phyloP scores from a whole-genome alignment of 2,329 filamentous ascomycete genomes.

The Fusarium floridanum region DNA sequence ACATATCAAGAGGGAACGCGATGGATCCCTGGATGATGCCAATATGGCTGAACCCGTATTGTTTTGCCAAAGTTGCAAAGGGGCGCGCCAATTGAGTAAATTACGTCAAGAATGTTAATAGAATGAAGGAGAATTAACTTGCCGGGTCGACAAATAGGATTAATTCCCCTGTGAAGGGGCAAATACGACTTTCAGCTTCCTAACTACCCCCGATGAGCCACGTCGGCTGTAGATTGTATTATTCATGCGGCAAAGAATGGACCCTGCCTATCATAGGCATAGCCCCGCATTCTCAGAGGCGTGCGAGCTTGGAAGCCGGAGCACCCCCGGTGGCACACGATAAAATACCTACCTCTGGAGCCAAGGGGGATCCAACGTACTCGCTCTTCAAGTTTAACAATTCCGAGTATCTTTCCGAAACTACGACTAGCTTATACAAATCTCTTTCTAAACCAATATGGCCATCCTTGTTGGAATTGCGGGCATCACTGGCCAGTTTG shows the following conservation, averaged over 20 bases:
- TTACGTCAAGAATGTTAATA: background rate
- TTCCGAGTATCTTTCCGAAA: background rate
- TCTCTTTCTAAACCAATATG: background rate
- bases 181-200: background rate
- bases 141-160: background rate
- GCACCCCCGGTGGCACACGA: background rate
- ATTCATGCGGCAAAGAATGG: background rate
- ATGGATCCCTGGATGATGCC: too few relatives aligned
- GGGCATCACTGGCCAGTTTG: background rate
- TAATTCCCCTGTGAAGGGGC: background rate
- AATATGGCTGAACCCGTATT: too few relatives aligned
- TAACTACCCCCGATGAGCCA: background rate
- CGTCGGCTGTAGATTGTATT: background rate
- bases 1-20: too few relatives aligned
- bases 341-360: background rate
- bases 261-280: background rate
- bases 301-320: background rate
- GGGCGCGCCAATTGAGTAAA: background rate
- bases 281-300: background rate
- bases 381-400: background rate
- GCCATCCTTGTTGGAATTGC: background rate
- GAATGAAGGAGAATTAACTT: background rate
- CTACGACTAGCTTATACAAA: background rate
- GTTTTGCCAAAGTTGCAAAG: too few relatives aligned
- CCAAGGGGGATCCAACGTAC: background rate